Evolutionary conservation across 2,329 filamentous ascomycete genomes (phyloP).

Genomic region (Beauveria sp.): DNA sequence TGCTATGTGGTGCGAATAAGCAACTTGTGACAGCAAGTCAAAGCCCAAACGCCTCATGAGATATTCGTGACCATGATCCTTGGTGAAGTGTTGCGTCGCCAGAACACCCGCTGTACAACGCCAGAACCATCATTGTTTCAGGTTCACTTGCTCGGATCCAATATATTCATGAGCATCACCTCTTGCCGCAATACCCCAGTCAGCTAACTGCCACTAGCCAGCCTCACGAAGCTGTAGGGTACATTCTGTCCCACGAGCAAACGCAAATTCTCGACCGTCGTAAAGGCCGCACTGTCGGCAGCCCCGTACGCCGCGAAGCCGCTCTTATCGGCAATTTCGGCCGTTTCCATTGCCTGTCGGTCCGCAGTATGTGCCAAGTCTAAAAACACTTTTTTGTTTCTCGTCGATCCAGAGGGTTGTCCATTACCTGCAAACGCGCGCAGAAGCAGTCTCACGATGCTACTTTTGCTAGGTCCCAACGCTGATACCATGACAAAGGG

Average conservation of each 20-base stretch:
- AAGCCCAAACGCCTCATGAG: neutral
- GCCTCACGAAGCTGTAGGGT: conserved; percentile 75
- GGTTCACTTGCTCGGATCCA: neutral
- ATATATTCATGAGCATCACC: neutral
- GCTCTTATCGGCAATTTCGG: conserved; percentile 61
- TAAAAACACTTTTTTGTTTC: conserved; percentile 63
- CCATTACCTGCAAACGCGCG: conserved; percentile 55
- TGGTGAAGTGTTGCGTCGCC: neutral
- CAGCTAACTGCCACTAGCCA: conserved; percentile 51
- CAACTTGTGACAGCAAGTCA: neutral
- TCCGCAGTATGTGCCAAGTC: conserved; percentile 59
- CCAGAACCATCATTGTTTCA: neutral
- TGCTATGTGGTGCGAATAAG: too few relatives aligned
- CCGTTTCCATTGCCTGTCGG: conserved; percentile 55
- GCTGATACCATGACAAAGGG: conserved; percentile 79
- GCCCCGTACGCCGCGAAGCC: conserved; percentile 76
- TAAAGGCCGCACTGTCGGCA: conserved; percentile 75
- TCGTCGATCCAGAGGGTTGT: conserved; percentile 22
- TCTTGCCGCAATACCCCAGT: conserved; percentile 27
- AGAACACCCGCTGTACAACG: neutral
- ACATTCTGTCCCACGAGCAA: conserved; percentile 80
- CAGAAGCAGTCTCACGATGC: conserved; percentile 69
- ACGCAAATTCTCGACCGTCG: conserved; percentile 72
- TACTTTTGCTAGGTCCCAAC: conserved; percentile 68
- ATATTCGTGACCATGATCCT: neutral